A percentile compares a stretch with the other conserved stretches of the same genome.
phyloP scores from a whole-genome alignment of 192 early-diverging fungal species.

The Linnemannia hyalina region DNA sequence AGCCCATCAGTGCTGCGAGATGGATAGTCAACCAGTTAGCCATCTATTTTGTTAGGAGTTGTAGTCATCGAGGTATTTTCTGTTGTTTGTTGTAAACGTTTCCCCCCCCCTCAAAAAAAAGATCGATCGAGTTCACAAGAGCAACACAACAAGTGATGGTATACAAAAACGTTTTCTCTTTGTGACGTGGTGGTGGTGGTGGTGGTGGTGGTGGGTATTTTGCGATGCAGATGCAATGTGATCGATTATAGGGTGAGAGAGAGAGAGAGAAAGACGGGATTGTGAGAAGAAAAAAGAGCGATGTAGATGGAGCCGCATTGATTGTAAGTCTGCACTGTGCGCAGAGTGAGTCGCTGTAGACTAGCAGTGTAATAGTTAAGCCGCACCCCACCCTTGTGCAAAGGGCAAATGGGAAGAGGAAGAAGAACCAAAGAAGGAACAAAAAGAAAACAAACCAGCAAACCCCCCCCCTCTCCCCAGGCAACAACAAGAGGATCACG shows the following conservation, averaged over 20 bases:
- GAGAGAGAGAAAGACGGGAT: not conserved
- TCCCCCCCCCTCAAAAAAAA: not conserved
- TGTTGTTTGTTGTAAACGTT: not conserved
- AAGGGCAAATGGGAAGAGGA: not conserved
- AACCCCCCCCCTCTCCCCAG: too few relatives aligned
- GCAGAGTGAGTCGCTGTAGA: not conserved
- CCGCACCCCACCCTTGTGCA: not conserved
- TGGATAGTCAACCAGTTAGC: not conserved
- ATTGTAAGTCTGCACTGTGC: not conserved
- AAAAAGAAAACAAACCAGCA: not conserved
- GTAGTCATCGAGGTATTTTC: not conserved
- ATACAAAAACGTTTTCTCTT: not conserved
- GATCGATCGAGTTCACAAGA: not conserved
- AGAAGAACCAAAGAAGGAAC: not conserved
- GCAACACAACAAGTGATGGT: not conserved
- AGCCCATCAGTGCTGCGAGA: not conserved
- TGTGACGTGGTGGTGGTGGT: not conserved
- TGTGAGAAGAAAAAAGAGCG: not conserved
- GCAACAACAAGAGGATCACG: not conserved
- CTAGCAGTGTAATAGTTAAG: not conserved
- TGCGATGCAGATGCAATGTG: slow-evolving; percentile 11
- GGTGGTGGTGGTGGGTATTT: not conserved
- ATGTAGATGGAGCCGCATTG: slow-evolving; percentile 5
- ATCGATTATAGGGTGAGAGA: not conserved
- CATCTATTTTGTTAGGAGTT: not conserved